These are phyloP conservation scores for Rhizophora mangle DNA, from an alignment of 345 rosid species.

Conservation along the genomic window DNA sequence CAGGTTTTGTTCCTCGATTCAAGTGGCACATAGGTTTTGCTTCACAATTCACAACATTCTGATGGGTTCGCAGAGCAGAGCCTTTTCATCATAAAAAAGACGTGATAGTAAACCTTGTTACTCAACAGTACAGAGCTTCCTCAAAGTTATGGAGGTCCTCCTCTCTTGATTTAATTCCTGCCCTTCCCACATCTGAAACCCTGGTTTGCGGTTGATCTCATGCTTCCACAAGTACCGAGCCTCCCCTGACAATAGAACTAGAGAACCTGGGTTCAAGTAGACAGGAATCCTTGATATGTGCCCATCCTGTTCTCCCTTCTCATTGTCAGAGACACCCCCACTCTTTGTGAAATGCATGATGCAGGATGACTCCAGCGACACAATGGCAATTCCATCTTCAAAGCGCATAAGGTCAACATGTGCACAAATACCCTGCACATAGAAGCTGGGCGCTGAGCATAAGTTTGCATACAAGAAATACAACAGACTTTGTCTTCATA, in stretches of 20 bases:
- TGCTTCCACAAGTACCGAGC: conserved; percentile 91
- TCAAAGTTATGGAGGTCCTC: conserved; percentile 73
- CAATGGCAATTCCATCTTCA: conserved; percentile 82
- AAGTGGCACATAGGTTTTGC: no score
- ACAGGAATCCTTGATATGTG: conserved; percentile 39
- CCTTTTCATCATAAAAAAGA: background rate
- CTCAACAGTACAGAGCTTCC: conserved; percentile 52
- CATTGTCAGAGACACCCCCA: conserved; percentile 19
- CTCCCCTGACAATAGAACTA: conserved; percentile 74
- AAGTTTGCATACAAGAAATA: no score
- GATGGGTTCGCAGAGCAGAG: background rate
- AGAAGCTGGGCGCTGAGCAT: no score
- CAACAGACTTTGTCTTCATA: background rate
- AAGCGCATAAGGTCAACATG: conserved; percentile 89
- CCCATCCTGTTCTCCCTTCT: conserved; percentile 13
- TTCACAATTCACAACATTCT: no score
- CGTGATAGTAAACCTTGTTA: conserved; percentile 9
- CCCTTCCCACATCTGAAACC: conserved; percentile 79
- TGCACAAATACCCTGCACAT: conserved; percentile 79
- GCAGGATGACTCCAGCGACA: conserved; percentile 79
- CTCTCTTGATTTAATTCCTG: conserved; percentile 57
- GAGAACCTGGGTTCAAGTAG: conserved; percentile 66
- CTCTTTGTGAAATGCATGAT: conserved; percentile 70
- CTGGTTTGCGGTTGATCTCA: conserved; percentile 81
- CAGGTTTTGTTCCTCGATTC: no score